Evolutionary conservation across 805 yeast genomes (phyloP).

Genomic region (Saturnispora hagleri): DNA sequence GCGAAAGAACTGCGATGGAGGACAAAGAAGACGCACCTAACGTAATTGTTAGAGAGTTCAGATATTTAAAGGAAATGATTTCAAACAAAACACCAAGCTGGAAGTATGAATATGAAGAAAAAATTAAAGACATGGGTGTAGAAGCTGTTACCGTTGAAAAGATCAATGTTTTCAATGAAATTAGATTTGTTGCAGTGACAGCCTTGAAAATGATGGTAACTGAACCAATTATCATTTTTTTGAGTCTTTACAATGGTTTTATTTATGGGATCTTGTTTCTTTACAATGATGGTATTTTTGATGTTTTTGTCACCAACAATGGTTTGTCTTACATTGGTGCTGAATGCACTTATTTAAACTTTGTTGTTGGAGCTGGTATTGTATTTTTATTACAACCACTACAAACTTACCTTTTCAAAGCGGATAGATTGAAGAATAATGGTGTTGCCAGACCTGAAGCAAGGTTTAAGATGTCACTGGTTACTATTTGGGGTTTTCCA

Average conservation of each 20-base stretch:
- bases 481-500: slow-evolving; percentile 31
- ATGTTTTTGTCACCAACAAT: slow-evolving; percentile 28
- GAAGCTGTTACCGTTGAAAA: slow-evolving; percentile 21
- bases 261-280: slow-evolving; percentile 29
- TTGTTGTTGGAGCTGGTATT: slow-evolving; percentile 27
- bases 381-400: slow-evolving; percentile 24
- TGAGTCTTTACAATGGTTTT: slow-evolving; percentile 30
- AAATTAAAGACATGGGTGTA: slow-evolving; percentile 12
- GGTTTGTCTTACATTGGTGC: slow-evolving; percentile 26
- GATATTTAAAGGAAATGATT: slow-evolving; percentile 13
- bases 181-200: slow-evolving; percentile 24
- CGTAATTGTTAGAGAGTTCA: slow-evolving; percentile 22
- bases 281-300: slow-evolving; percentile 29
- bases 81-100: slow-evolving; percentile 18
- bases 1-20: slow-evolving; percentile 22
- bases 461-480: slow-evolving; percentile 26
- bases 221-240: slow-evolving; percentile 28
- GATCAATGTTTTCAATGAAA: slow-evolving; percentile 21
- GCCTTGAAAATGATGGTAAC: slow-evolving; percentile 28
- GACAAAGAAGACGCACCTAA: slow-evolving; percentile 17
- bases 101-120: slow-evolving; percentile 9
- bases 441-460: slow-evolving; percentile 30
- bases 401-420: slow-evolving; percentile 26
- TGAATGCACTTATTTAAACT: slow-evolving; percentile 28
- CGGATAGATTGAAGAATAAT: slow-evolving; percentile 24